Base-by-base conservation (phyloP, 768 basidiomycete species). In the Clitopilus passeckerianus region DNA sequence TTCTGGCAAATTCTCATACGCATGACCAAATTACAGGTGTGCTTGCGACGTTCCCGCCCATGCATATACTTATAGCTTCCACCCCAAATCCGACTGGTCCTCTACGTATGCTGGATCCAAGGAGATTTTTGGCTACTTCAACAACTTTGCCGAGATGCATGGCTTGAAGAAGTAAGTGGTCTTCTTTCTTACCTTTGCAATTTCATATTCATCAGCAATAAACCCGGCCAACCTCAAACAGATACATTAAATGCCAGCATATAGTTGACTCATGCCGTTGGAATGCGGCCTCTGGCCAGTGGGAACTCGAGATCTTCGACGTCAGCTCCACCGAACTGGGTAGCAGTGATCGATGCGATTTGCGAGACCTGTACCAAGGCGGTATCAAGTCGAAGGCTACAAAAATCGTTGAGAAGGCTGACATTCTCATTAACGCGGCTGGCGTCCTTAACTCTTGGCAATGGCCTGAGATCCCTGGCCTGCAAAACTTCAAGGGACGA, bases 401-500 rank as follows among this genome's bases (percentile, higher is more conserved):
- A 9, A 41, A 41, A 12, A 18, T 68, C 16, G 54, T 63, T 1
- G 70, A 73, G 37, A 60, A 59, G n/a, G 71, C 69, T 57, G 69
- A 77, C 59, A 64, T 77, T 50, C 54, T 77, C 0, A 63, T 76
- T 56, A 71, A 72, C 46, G 74, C 68, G 2, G 55, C 61, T 9
- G 76, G 76, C 16, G 63, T 72, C 46, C 63, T 77, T 24, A 77
- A 75, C 57, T 62, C 66, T 5, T 77, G 76, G 76, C 67, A 66
- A 56, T 75, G 74, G 74, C 75, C 77, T 2, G 67, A 73, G 34
- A 75, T 77, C 23, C 57, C 65, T 6, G 76, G 76, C 1, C 63
- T 77, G 14, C 34, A 68, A 1, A 63, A 69, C 18, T 77, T 70
- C 63, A 66, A 70, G 53, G 74, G 76, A 1, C 57, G 57, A 9